Conservation (phyloP, 768 basidiomycete species). For the Suillus americanus region DNA sequence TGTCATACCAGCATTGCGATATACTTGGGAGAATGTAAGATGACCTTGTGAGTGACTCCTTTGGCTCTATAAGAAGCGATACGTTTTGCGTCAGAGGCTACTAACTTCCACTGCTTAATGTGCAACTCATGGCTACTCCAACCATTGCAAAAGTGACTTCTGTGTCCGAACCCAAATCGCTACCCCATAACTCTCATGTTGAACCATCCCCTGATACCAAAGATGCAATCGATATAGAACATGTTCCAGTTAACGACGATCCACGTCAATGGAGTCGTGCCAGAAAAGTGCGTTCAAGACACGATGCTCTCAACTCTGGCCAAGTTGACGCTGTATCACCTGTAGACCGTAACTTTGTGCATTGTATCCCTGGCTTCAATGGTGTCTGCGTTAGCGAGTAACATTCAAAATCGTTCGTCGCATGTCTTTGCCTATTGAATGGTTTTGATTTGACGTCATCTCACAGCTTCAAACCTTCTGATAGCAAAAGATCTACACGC, state of each 20-base stretch:
- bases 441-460: not conserved
- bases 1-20: not conserved
- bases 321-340: not conserved
- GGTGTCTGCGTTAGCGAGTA: conserved; percentile 23
- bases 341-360: conserved; percentile 26
- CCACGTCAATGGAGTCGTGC: conserved; percentile 57
- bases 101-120: not conserved
- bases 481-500: conserved; percentile 63
- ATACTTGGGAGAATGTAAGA: not conserved
- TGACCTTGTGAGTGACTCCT: not conserved
- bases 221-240: conserved; percentile 33
- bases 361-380: conserved; percentile 27
- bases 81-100: not conserved
- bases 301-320: not conserved
- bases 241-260: conserved; percentile 51
- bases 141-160: not conserved
- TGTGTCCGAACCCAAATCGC: not conserved
- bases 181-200: not conserved
- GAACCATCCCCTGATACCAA: not conserved
- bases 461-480: conserved; percentile 58
- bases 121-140: not conserved
- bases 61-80: not conserved
- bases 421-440: not conserved
- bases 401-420: conserved; percentile 30
- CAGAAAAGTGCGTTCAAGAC: conserved; percentile 46